A percentile compares a stretch with the other conserved stretches of the same genome.
These are phyloP conservation scores for Tephrocybe sp. DNA, from an alignment of 768 basidiomycete species.

Conservation along the genomic window DNA sequence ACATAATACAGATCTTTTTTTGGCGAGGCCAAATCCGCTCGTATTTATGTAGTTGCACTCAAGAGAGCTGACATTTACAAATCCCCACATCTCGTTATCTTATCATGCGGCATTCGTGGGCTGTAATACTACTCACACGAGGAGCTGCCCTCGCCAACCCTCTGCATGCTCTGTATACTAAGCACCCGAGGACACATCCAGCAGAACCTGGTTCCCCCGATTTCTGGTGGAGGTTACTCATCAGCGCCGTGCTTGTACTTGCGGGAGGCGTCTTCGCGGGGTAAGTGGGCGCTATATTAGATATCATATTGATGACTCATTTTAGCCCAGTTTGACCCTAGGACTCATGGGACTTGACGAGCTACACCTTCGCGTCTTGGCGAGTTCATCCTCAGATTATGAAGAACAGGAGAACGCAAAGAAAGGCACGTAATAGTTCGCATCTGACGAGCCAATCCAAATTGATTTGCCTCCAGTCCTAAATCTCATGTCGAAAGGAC, in stretches of 20 bases:
- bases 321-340: slow-evolving; percentile 66
- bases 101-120: slow-evolving; percentile 14
- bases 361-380: slow-evolving; percentile 83
- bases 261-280: slow-evolving; percentile 92
- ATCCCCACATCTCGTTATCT: not conserved
- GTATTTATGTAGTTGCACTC: no score
- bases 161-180: not conserved
- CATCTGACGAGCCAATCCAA: not conserved
- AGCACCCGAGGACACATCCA: not conserved
- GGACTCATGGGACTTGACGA: slow-evolving; percentile 95
- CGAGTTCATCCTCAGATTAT: slow-evolving; percentile 75
- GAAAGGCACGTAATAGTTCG: slow-evolving; percentile 45
- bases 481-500: slow-evolving; percentile 56
- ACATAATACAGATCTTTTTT: slow-evolving; percentile 7
- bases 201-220: slow-evolving; percentile 50
- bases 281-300: slow-evolving; percentile 39
- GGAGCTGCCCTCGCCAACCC: slow-evolving; percentile 11
- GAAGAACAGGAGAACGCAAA: slow-evolving; percentile 68
- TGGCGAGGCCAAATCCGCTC: no score
- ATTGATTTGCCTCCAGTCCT: slow-evolving; percentile 39
- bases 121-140: slow-evolving; percentile 6
- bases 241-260: slow-evolving; percentile 73
- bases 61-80: no score
- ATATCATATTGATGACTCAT: not conserved
- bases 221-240: slow-evolving; percentile 73